phyloP scores from a whole-genome alignment of 192 early-diverging fungal species.

The Linnemannia schmuckeri region DNA sequence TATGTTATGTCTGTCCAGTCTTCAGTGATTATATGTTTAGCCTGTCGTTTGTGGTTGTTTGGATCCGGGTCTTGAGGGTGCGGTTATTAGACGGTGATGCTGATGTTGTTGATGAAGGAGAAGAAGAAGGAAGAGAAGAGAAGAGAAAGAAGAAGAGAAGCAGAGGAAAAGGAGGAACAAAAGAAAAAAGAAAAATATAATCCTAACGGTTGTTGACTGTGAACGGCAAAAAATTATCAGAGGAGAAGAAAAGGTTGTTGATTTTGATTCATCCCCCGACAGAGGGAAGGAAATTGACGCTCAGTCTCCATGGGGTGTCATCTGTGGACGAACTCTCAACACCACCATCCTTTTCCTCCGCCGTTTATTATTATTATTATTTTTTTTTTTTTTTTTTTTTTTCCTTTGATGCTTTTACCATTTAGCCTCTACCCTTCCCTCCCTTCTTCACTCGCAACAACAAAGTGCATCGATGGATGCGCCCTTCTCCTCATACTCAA shows the following conservation, averaged over 20 bases:
- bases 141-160: not conserved
- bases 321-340: not conserved
- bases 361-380: not conserved
- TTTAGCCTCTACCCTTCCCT: too few relatives aligned
- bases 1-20: not conserved
- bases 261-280: not conserved
- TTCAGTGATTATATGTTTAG: not conserved
- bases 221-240: not conserved
- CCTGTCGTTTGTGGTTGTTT: not conserved
- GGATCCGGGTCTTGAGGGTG: not conserved
- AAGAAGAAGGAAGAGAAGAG: not conserved
- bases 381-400: not conserved
- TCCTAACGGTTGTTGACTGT: not conserved
- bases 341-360: not conserved
- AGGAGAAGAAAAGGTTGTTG: not conserved
- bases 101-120: not conserved
- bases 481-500: too few relatives aligned
- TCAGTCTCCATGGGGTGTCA: conserved; percentile 1
- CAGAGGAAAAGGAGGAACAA: not conserved
- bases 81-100: not conserved
- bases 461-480: too few relatives aligned
- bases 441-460: too few relatives aligned
- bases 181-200: not conserved
- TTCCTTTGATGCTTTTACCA: too few relatives aligned
- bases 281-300: not conserved